Evolutionary conservation across 805 yeast species (phyloP), one percentile per base, ranked within the genome.

Genomic region (Saccharomycopsis guyanensis): DNA sequence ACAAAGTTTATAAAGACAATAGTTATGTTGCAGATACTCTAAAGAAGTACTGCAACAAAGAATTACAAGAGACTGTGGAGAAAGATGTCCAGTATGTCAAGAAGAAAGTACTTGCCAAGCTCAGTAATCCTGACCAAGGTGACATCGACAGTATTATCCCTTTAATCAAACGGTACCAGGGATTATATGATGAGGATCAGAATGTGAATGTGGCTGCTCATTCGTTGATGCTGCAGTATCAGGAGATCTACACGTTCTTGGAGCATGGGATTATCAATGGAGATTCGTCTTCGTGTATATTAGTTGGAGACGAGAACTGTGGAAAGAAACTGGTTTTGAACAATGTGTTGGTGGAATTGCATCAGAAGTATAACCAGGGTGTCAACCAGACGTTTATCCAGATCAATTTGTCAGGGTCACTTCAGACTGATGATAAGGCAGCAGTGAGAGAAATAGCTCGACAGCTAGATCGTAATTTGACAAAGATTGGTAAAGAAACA

Each of bases 371-470:
- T 55, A 54, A 54, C 2, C 55, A 25, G 3, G 43, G 46, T 1
- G 52, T 55, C 2, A 57, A 59, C 3, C 68, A 76, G 29, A 75
- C 77, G 42, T 86, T 78, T 57, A 68, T 89, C 15, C 68, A 75
- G 0, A 75, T 93, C 8, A 61, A 72, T 19, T 65, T 91, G 24
- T 78, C 82, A 49, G 96, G 96, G 0, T 62, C 72, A 12, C 71
- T 80, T 2, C 96, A 86, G 58, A 59, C 71, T 3, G 87, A 82
- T 54, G 97, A 91, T 57, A 73, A 71, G 40, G 65, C 74, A 42
- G 97, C 97, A 0, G 74, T 93, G 12, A 72, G 89, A 43, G 89
- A 86, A 53, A 83, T 93, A 47, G 95, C 96, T 0, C 69, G 82
- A 38, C 97, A 89, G 61, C 64, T 91, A 35, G 95, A 86, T 58